Base-by-base conservation (phyloP, 2,329 filamentous ascomycete genomes). In the Aureobasidium sp. region DNA sequence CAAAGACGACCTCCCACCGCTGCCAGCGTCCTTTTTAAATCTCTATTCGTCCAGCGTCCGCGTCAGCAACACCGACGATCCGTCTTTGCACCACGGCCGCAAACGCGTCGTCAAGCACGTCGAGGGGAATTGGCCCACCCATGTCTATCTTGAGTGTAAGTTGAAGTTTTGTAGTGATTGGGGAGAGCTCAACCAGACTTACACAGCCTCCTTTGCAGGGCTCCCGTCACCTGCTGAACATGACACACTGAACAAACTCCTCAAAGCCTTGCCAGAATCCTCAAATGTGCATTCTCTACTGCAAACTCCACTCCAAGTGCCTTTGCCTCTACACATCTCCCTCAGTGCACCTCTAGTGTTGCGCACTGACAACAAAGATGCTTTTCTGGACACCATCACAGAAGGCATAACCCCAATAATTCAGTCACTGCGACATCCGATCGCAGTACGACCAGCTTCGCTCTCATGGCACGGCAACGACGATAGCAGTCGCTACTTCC, bases 81-180 rank as follows among this genome's bases (percentile, higher is more conserved):
- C 93, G 0, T 80, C 81, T 63, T 79, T 97, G 62, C 94, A 99
- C 73, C 88, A 88, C 35, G 94, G 94, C 60, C 86, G 93, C 49
- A 90, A 87, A 71, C 84, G 94, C 45, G 83, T 87, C 62, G 89
- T 85, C 53, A 92, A 93, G 27, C 94, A 99, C 74, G 79, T 93
- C 29, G 84, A 86, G 63, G 94, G 94, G 64, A 90, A 91, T 73
- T 99, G 94, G 94, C 91, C 93, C 1, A 91, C 87, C 37, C 93
- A 97, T 75, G 72, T 97, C 49, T 97, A 96, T 73, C 79, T 96
- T 62, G 93, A 97, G 77, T 99, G 94, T 95, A 80, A 76, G 85
- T 78, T n/a, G 65, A 11, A 5, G 47, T 8, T 45, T 47, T 35
- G 35, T 58, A 39, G 22, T 47, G n/a, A n/a, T n/a, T n/a, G 9